Percentiles rank a stretch among this genome's conserved stretches.
Evolutionary conservation across 768 basidiomycete genomes (phyloP).

Genomic region (Lactifluus pinguis): DNA sequence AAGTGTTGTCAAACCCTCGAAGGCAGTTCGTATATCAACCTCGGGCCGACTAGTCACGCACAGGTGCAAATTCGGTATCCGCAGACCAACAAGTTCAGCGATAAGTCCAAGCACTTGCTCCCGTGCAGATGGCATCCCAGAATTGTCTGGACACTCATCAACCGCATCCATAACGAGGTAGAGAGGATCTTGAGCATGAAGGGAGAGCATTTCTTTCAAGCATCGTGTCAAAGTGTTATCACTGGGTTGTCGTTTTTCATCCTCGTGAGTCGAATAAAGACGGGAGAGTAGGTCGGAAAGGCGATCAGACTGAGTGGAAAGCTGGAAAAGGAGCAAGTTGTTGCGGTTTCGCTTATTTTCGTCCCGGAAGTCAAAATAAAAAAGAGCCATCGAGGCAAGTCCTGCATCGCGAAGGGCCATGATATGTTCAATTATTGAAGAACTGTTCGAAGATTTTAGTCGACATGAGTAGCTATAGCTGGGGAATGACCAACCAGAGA

Average conservation of each 20-base stretch:
- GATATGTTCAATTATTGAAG: not conserved
- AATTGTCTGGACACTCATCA: not conserved
- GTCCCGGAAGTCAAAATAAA: not conserved
- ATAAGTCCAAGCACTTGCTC: not conserved
- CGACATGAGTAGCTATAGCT: too few species aligned
- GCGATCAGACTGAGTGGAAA: not conserved
- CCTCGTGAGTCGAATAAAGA: not conserved
- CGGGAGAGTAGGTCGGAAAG: not conserved
- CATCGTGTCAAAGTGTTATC: not conserved
- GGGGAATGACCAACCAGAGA: not conserved
- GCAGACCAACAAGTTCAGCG: not conserved
- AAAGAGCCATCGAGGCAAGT: not conserved
- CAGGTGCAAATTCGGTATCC: not conserved
- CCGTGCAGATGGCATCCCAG: not conserved
- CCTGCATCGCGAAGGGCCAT: not conserved
- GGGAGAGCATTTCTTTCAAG: not conserved
- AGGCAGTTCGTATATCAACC: not conserved
- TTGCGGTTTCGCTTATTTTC: not conserved
- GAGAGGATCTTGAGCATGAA: not conserved
- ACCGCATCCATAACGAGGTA: not conserved
- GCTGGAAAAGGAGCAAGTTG: not conserved
- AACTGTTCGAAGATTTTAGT: not conserved
- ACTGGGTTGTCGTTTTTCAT: not conserved
- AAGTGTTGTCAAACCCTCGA: not conserved
- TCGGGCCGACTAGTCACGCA: not conserved